A percentile compares a stretch with the other conserved stretches of the same genome.
These are phyloP conservation scores for Metrosideros polymorpha DNA, from an alignment of 441 rosid species.

Conservation along the genomic window DNA sequence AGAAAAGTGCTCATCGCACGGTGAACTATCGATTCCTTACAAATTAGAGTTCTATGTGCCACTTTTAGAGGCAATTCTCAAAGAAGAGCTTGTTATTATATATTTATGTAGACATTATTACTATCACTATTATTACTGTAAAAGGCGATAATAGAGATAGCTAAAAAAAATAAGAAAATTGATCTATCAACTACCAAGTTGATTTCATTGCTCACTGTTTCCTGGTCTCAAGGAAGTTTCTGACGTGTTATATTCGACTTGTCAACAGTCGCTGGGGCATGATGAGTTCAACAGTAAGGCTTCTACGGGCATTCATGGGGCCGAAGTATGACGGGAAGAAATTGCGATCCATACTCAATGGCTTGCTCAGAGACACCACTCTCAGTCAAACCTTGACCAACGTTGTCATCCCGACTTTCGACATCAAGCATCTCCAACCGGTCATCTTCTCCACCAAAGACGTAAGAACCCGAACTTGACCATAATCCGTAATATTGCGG, in stretches of 20 bases:
- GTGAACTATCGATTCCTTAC: not conserved
- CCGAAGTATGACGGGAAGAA: slow-evolving; percentile 11
- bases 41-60: not conserved
- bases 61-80: not conserved
- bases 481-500: not conserved
- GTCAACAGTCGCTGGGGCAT: not conserved
- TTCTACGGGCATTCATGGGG: not conserved
- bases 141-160: not conserved
- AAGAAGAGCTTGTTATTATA: not conserved
- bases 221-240: not conserved
- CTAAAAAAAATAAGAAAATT: not conserved
- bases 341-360: not conserved
- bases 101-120: not conserved
- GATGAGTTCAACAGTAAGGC: not conserved
- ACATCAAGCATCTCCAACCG: slow-evolving; percentile 8
- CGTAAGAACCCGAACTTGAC: not conserved
- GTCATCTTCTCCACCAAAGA: slow-evolving; percentile 4
- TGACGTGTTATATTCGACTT: not conserved
- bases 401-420: slow-evolving; percentile 4
- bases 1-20: not conserved
- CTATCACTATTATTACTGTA: not conserved
- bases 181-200: not conserved
- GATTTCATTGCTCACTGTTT: not conserved
- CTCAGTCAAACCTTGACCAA: slow-evolving; percentile 2
- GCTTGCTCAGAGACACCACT: not conserved